Evolutionary conservation across 176 grass and related monocot species (phyloP), one percentile per base, ranked within the genome.

Genomic region (Triticum monococcum): DNA sequence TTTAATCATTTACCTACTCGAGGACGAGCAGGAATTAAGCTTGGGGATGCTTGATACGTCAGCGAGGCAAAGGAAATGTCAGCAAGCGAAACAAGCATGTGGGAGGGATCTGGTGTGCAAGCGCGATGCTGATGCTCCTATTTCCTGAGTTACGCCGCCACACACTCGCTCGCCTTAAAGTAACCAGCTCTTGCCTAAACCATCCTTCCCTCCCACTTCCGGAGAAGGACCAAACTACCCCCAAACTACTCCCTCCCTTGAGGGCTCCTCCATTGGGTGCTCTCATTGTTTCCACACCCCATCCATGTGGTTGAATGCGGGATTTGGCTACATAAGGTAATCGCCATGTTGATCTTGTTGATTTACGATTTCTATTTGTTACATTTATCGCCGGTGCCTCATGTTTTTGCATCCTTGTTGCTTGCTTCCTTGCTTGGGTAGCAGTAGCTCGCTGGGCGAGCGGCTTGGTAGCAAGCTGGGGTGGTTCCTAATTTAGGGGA

Each of bases 161-260:
- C 11, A 23, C n/a, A 54, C 50, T 54, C 5, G 50, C 32, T 9
- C 67, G 5, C 28, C 22, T 43, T 18, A 86, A 79, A 82, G 7
- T 65, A 78, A 18, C 64, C 37, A 36, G 6, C 30, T 61, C 8
- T 54, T 28, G 24, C 57, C 63, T 54, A 68, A 79, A 83, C 73
- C 12, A 45, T 67, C 83, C 68, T 17, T 4, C 63, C 32, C 30
- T 7, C 30, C 4, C 16, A 6, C 64, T 17, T 22, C 68, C 9
- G 20, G 36, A 37, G 26, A 50, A 40, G 74, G 31, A 43, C 72
- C 48, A 18, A 9, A 62, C 10, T 54, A 16, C 28, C 50, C 57
- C 74, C 83, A 83, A 90, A 84, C 67, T 85, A 48, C 83, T 54
- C 50, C 16, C 50, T 18, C 16, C 16, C 50, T 54, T 5, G 1